Conservation (phyloP, 306 rosid genomes). For the Quillaja saponaria region DNA sequence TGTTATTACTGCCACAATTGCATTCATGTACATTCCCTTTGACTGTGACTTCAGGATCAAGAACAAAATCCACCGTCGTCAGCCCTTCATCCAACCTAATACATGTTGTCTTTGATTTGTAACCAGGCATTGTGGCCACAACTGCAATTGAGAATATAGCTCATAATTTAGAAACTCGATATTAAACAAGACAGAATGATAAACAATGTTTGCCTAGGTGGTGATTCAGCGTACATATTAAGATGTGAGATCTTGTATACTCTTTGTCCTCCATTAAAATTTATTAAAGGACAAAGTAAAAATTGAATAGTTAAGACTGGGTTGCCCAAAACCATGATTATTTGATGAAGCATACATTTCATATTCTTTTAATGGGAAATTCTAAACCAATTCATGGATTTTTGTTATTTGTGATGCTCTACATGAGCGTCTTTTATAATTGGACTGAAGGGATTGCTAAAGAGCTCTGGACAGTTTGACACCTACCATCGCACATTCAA, state of each 20-base stretch:
- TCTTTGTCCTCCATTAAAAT: neutral
- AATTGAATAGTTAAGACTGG: too few species aligned
- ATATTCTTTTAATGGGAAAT: conserved; percentile 1
- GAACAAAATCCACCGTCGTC: conserved; percentile 76
- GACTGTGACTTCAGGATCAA: conserved; percentile 54
- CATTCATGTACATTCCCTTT: conserved; percentile 53
- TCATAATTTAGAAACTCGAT: conserved; percentile 13
- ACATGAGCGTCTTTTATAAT: too few species aligned
- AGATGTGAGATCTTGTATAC: neutral
- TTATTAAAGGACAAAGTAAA: too few species aligned
- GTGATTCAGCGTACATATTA: neutral
- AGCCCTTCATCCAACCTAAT: conserved; percentile 75
- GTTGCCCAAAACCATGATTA: too few species aligned
- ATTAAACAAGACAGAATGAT: neutral
- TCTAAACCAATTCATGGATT: neutral
- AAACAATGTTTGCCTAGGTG: neutral
- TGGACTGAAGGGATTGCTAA: too few species aligned
- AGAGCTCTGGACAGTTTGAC: too few species aligned
- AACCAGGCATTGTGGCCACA: conserved; percentile 63
- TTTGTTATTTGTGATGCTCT: too few species aligned
- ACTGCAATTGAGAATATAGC: conserved; percentile 56
- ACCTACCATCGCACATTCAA: too few species aligned
- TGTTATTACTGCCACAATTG: conserved; percentile 43
- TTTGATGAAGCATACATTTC: neutral
- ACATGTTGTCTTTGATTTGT: conserved; percentile 69